A percentile compares a stretch with the other conserved stretches of the same genome.
phyloP scores from a whole-genome alignment of 352 stramenopile species.

The Aphanomyces astaci region DNA sequence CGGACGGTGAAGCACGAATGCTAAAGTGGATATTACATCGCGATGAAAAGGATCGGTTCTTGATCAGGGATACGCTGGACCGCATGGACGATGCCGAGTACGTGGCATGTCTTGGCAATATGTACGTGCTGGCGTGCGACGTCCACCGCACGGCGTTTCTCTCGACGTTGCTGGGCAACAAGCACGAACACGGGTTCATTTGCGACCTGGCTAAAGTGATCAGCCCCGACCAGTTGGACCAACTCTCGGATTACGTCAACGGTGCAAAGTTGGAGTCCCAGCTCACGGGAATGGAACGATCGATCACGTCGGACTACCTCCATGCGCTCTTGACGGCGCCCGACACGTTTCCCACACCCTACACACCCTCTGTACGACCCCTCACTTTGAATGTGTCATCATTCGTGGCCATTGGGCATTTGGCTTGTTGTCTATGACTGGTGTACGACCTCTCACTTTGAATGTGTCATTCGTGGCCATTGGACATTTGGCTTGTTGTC shows the following conservation, averaged over 20 bases:
- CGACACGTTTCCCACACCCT: background rate
- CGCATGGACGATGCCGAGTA: background rate
- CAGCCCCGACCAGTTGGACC: background rate
- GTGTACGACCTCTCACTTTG: background rate
- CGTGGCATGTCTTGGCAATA: background rate
- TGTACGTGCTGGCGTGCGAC: background rate
- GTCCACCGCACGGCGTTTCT: background rate
- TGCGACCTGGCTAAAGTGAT: background rate
- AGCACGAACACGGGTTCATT: slow-evolving; percentile 15
- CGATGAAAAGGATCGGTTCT: background rate
- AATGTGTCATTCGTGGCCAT: background rate
- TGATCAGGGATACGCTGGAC: background rate
- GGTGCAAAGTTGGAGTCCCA: background rate
- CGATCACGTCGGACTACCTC: background rate
- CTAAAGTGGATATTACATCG: background rate
- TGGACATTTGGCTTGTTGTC: no score
- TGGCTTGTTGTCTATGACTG: no score
- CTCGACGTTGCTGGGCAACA: background rate
- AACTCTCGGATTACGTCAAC: slow-evolving; percentile 5
- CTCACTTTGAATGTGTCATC: background rate
- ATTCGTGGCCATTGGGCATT: no score
- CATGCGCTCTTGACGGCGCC: background rate
- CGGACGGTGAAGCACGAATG: slow-evolving; percentile 2
- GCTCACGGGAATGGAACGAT: background rate
- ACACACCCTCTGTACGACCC: background rate